Percentiles rank a stretch among this genome's conserved stretches.
Conservation (phyloP, 805 yeast genomes). For the Cyberlindnera bimundalis region DNA sequence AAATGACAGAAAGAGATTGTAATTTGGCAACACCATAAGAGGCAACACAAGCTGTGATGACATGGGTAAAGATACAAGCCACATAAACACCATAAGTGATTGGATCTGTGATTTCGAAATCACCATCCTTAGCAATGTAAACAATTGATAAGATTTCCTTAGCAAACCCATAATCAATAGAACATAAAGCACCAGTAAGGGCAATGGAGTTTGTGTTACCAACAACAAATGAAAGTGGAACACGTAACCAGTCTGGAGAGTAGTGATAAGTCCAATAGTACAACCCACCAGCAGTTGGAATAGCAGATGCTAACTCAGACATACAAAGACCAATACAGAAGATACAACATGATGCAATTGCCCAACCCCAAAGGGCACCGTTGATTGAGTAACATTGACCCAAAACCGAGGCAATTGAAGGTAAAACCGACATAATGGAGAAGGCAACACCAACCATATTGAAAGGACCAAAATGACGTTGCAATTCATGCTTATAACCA, state of each 20-base stretch:
- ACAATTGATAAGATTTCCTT: slow-evolving; percentile 57
- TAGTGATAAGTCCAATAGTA: slow-evolving; percentile 67
- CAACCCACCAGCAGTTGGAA: slow-evolving; percentile 75
- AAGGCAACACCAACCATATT: slow-evolving; percentile 72
- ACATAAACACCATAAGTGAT: slow-evolving; percentile 63
- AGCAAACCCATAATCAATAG: slow-evolving; percentile 69
- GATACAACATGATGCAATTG: slow-evolving; percentile 52
- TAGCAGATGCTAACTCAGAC: slow-evolving; percentile 64
- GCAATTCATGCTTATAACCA: slow-evolving; percentile 70
- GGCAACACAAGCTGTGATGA: slow-evolving; percentile 50
- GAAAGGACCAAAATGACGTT: slow-evolving; percentile 50
- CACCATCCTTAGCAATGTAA: slow-evolving; percentile 49
- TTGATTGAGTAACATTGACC: slow-evolving; percentile 42
- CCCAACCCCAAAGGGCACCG: slow-evolving; percentile 70
- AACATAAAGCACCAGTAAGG: slow-evolving; percentile 60
- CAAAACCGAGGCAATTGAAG: slow-evolving; percentile 54
- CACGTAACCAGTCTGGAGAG: slow-evolving; percentile 51
- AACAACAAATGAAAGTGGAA: slow-evolving; percentile 56
- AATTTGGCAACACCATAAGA: slow-evolving; percentile 54
- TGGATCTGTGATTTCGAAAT: slow-evolving; percentile 50
- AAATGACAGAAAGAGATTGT: slow-evolving; percentile 55
- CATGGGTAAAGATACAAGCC: slow-evolving; percentile 53
- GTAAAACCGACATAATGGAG: slow-evolving; percentile 62
- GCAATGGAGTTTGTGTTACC: slow-evolving; percentile 71
- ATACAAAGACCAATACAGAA: slow-evolving; percentile 53